Percentiles rank a stretch among this genome's conserved stretches.
Evolutionary conservation across 768 basidiomycete species (phyloP).

Genomic region (Cantharellus anzutake): DNA sequence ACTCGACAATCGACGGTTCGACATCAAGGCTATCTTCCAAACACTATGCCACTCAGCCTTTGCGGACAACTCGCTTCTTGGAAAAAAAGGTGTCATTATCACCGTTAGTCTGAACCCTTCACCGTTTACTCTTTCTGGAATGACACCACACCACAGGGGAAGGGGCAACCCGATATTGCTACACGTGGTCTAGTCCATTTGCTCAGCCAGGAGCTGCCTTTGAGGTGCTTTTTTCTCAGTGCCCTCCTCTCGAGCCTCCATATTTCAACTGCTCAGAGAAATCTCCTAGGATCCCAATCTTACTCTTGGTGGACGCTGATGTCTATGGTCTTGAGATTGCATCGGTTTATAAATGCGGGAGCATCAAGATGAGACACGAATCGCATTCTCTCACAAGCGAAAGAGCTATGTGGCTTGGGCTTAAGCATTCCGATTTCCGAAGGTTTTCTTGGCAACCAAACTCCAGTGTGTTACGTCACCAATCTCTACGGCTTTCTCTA

Average conservation of each 20-base stretch:
- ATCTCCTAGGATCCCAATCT: slow-evolving; percentile 43
- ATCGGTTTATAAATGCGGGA: slow-evolving; percentile 73
- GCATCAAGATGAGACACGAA: slow-evolving; percentile 50
- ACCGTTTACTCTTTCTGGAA: background rate
- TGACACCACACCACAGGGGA: slow-evolving; percentile 38
- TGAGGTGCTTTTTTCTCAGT: slow-evolving; percentile 21
- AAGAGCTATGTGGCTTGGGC: slow-evolving; percentile 63
- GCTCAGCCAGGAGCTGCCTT: slow-evolving; percentile 45
- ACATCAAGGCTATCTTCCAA: slow-evolving; percentile 75
- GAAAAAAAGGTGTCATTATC: slow-evolving; percentile 45
- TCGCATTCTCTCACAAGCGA: slow-evolving; percentile 42
- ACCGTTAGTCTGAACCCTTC: slow-evolving; percentile 32
- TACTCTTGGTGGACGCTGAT: slow-evolving; percentile 76
- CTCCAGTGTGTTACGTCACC: no score
- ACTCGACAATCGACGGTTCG: background rate
- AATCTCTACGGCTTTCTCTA: slow-evolving; percentile 19
- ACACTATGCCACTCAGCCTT: slow-evolving; percentile 48
- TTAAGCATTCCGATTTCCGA: slow-evolving; percentile 47
- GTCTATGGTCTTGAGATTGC: slow-evolving; percentile 86
- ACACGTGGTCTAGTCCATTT: slow-evolving; percentile 69
- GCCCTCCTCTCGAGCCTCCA: no score
- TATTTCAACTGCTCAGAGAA: no score
- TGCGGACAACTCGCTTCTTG: slow-evolving; percentile 28
- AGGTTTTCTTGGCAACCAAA: slow-evolving; percentile 23
- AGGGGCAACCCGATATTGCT: slow-evolving; percentile 90